A percentile compares a stretch with the other conserved stretches of the same genome.
These are phyloP conservation scores for Malassezia cuniculi DNA, from an alignment of 1,284 basidiomycete species.

Conservation along the genomic window DNA sequence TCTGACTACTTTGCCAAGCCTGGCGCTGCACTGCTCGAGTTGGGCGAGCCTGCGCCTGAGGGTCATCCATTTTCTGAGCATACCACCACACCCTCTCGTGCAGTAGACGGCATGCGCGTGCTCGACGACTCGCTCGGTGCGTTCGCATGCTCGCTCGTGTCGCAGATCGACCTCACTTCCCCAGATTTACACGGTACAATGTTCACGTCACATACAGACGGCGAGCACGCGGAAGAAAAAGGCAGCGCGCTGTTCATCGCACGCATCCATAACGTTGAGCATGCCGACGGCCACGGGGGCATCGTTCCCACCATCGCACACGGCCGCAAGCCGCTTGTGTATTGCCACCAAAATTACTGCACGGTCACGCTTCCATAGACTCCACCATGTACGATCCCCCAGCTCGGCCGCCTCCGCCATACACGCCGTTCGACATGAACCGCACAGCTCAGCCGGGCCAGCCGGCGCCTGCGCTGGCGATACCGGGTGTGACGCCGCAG, in stretches of 20 bases:
- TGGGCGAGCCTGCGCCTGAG: not conserved
- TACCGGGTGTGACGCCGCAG: too few relatives aligned
- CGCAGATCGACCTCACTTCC: constrained; percentile 13
- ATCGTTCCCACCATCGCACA: too few relatives aligned
- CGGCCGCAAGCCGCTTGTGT: constrained; percentile 6
- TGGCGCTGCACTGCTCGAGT: constrained; percentile 6
- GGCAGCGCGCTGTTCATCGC: constrained; percentile 12
- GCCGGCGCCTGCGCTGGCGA: too few relatives aligned
- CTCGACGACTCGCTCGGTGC: constrained; percentile 12
- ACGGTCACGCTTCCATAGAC: not conserved
- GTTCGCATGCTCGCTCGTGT: constrained; percentile 15
- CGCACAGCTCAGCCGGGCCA: too few relatives aligned
- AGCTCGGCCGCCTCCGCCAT: too few relatives aligned
- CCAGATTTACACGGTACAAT: constrained; percentile 7
- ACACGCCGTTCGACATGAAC: too few relatives aligned
- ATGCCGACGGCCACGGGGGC: too few relatives aligned
- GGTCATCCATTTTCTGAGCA: constrained; percentile 4
- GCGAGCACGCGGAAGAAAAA: constrained; percentile 1
- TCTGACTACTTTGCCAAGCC: constrained; percentile 14
- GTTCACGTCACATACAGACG: constrained; percentile 1
- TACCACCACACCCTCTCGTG: not conserved
- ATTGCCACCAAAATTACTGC: constrained; percentile 12
- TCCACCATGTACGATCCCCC: too few relatives aligned
- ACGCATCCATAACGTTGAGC: constrained; percentile 12
- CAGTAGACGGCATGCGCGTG: constrained; percentile 6